These are phyloP conservation scores for Blastobotrys terrestris DNA, from an alignment of 805 yeast genomes.

Conservation along the genomic window DNA sequence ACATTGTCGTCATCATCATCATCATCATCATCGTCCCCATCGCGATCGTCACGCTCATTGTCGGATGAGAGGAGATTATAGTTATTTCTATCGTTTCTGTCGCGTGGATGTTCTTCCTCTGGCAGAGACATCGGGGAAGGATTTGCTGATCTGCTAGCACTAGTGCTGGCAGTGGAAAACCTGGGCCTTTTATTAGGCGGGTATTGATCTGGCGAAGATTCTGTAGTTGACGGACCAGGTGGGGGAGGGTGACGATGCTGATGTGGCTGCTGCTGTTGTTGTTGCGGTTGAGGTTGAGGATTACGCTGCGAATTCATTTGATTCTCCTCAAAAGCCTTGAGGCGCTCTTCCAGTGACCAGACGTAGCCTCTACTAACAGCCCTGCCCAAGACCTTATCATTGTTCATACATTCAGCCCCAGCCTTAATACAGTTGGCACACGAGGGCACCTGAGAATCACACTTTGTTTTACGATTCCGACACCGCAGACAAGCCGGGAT, in stretches of 20 bases:
- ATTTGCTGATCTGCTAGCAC: neutral
- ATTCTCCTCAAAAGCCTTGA: neutral
- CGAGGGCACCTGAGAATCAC: conserved; percentile 4
- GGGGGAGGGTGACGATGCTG: neutral
- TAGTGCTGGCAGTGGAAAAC: neutral
- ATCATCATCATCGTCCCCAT: neutral
- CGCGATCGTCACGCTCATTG: no score
- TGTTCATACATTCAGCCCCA: conserved; percentile 2
- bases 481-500: conserved; percentile 8
- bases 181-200: neutral
- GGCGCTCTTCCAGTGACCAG: conserved; percentile 1
- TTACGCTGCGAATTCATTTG: no score
- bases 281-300: neutral
- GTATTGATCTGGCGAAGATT: neutral
- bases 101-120: no score
- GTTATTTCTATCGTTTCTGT: no score
- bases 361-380: conserved; percentile 3
- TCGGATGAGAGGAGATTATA: neutral
- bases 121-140: neutral
- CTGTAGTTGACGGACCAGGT: neutral
- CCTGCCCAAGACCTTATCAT: conserved; percentile 3
- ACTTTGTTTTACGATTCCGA: conserved; percentile 1
- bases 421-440: conserved; percentile 6
- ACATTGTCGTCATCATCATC: neutral
- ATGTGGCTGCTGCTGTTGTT: neutral